These are phyloP conservation scores for Phialophora expanda DNA, from an alignment of 2,329 filamentous ascomycete species.

Conservation along the genomic window DNA sequence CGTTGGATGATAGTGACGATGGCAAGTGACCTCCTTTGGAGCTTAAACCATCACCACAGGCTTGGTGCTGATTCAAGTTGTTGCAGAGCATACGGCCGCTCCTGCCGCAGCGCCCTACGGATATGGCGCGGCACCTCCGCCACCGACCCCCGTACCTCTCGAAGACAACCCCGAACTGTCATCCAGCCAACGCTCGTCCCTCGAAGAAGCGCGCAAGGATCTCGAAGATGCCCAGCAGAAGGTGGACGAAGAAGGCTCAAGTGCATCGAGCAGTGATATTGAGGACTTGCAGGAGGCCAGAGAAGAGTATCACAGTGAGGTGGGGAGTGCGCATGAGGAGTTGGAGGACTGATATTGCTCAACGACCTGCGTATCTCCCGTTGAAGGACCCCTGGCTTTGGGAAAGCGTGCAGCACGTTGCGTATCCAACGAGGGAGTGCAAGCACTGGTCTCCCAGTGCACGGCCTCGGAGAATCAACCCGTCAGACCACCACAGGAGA, in stretches of 20 bases:
- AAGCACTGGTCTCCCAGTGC: neutral
- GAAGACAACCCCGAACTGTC: slow-evolving; percentile 34
- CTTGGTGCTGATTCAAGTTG: slow-evolving; percentile 7
- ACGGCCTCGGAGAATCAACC: neutral
- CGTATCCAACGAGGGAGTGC: neutral
- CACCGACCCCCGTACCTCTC: slow-evolving; percentile 21
- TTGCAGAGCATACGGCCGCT: slow-evolving; percentile 6
- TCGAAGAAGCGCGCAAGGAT: slow-evolving; percentile 34
- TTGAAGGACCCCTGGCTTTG: no score
- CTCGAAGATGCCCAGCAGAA: slow-evolving; percentile 30
- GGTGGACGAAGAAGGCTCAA: slow-evolving; percentile 30
- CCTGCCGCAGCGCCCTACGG: slow-evolving; percentile 6
- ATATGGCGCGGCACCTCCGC: slow-evolving; percentile 24
- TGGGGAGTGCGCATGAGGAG: slow-evolving; percentile 32
- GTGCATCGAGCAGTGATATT: slow-evolving; percentile 34
- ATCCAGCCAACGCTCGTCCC: slow-evolving; percentile 30
- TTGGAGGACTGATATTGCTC: slow-evolving; percentile 23
- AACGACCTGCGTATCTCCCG: neutral
- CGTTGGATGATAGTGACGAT: slow-evolving; percentile 26
- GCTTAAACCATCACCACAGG: neutral
- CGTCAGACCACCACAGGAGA: neutral
- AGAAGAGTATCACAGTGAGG: slow-evolving; percentile 33
- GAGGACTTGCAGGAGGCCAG: slow-evolving; percentile 33
- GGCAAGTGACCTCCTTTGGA: neutral
- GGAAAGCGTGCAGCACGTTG: neutral